Evolutionary conservation across 768 basidiomycete genomes (phyloP).

Genomic region (Lanmaoa rubissima): DNA sequence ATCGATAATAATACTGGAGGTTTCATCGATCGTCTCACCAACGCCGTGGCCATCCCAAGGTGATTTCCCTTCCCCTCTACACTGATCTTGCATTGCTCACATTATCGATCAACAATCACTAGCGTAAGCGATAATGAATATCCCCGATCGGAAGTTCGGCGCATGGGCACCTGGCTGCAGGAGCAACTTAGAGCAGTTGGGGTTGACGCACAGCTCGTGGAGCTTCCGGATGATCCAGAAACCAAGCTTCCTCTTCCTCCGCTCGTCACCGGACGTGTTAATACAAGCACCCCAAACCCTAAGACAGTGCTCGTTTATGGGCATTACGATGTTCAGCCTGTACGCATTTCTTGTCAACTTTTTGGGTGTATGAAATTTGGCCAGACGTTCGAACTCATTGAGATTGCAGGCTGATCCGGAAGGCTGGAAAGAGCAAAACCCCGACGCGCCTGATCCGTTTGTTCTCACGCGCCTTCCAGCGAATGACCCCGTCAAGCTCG

Average conservation of each 20-base stretch:
- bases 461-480: constrained; percentile 36
- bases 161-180: neutral
- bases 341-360: constrained; percentile 31
- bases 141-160: neutral
- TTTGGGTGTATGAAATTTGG: neutral
- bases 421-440: neutral
- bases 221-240: neutral
- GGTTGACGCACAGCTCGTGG: neutral
- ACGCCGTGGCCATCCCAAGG: neutral
- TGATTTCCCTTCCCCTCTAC: neutral
- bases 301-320: constrained; percentile 82
- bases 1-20: neutral
- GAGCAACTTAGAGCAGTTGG: neutral
- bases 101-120: neutral
- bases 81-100: neutral
- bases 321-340: constrained; percentile 91
- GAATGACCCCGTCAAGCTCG: constrained; percentile 49
- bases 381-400: neutral
- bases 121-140: neutral
- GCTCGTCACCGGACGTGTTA: neutral
- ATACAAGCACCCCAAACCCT: neutral
- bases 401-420: neutral
- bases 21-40: neutral
- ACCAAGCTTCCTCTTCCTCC: neutral
- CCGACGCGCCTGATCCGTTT: neutral